phyloP scores from a whole-genome alignment of 2,329 filamentous ascomycete species.

The Botryotinia narcissicola region DNA sequence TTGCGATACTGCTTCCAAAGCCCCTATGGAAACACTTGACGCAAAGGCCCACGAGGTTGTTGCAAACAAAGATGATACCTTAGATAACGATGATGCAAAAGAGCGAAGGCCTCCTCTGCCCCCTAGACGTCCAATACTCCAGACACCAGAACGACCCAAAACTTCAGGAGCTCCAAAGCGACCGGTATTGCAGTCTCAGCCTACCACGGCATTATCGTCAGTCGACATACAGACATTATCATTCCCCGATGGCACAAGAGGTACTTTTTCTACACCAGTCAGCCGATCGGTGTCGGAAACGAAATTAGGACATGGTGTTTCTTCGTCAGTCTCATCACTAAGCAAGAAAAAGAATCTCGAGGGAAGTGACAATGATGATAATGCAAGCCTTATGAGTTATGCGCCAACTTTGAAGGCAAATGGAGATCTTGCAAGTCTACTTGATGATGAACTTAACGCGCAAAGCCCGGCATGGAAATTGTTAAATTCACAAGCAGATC shows the following conservation, averaged over 20 bases:
- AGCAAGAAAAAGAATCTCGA: conserved; percentile 37
- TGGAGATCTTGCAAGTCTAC: conserved; percentile 78
- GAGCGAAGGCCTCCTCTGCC: conserved; percentile 46
- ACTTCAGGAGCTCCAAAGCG: conserved; percentile 28
- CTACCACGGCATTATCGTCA: conserved; percentile 82
- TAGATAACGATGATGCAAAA: conserved; percentile 33
- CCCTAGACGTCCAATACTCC: conserved; percentile 43
- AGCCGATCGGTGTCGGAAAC: conserved; percentile 36
- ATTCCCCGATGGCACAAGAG: conserved; percentile 66
- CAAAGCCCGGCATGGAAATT: conserved; percentile 68
- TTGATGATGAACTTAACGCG: conserved; percentile 66
- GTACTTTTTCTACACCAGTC: conserved; percentile 54
- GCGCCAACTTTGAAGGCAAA: conserved; percentile 49
- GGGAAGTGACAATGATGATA: conserved; percentile 51
- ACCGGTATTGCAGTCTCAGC: conserved; percentile 53
- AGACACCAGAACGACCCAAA: conserved; percentile 24
- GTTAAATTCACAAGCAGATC: conserved; percentile 60
- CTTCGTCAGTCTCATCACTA: conserved; percentile 31
- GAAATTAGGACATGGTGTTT: conserved; percentile 30
- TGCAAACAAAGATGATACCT: conserved; percentile 5
- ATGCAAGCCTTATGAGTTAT: conserved; percentile 49
- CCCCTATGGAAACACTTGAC: neutral
- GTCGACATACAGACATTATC: conserved; percentile 77
- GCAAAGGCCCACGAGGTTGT: neutral
- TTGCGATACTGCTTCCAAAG: neutral